Base-by-base conservation (phyloP, 106 monocot species). In the Chionographis japonica region DNA sequence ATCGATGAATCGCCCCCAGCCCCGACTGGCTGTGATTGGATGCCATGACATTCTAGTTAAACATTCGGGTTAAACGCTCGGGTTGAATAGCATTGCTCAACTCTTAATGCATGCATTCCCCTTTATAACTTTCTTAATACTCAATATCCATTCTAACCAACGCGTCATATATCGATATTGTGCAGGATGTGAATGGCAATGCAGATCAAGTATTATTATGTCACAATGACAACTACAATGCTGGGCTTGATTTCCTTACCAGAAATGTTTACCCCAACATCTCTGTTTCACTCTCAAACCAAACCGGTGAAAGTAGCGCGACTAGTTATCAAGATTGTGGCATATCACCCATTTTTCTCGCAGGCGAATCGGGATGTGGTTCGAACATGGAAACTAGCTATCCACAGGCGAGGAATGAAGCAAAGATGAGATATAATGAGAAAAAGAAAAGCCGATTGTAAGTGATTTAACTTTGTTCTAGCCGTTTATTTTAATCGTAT, bases 361-460 rank as follows among this genome's bases (percentile, higher is more conserved):
- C 62, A 20, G 20, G 63, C 41, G 63, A 73, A 19, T 50, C 37
- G 36, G 51, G 49, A 50, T 58, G 54, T 42, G 69, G 70, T 59
- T 54, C 75, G 3, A 70, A 58, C 70, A 1, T 60, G 20, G 74
- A 75, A 53, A 60, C 13, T 55, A 68, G 15, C 12, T 19, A 36
- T 37, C 74, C 69, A 12, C 69, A 74, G 13, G 58, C 74, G 3
- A 69, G 80, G 57, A 81, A 61, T 56, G 75, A 81, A 68, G 75
- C 75, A 37, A 81, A 72, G 61, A 67, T 81, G 61, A 81, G 81
- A 81, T 81, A 75, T 55, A 71, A 72, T 41, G 66, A 75, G 71
- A 81, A 81, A 42, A 81, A 81, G 75, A 76, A 75, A 68, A 81
- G 67, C 59, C 57, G 79, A 36, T 39, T 66, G 78, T 78, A 78